Base-by-base conservation (phyloP, 1,284 basidiomycete species). In the Papiliotrema terrestris region DNA sequence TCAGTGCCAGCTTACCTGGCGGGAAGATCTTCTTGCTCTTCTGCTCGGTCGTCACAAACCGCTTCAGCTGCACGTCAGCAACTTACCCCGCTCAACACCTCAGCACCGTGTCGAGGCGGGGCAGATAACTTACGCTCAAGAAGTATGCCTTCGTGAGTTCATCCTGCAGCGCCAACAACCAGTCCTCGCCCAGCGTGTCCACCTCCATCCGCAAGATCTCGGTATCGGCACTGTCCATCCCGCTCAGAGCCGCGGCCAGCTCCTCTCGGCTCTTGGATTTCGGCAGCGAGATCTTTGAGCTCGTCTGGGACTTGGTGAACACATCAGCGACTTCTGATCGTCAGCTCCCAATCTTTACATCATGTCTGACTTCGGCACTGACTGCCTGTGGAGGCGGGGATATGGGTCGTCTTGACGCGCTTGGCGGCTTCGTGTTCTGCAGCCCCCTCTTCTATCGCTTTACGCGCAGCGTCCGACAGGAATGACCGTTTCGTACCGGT, bases 21-120 rank as follows among this genome's bases (percentile, higher is more conserved):
- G 79, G 79, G 52, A 79, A 80, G n/a, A 80, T 71, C 56, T 73
- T 78, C 49, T 69, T 71, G 43, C 54, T 71, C 39, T 52, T 56
- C 48, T 72, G 69, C 60, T 78, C 76, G 15, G 49, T 60, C 1
- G 66, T 60, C 9, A 78, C 57, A 46, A 73, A 76, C 45, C 67
- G 54, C 52, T 78, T 78, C 50, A 78, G 61, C 74, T 77, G 55
- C 14, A 45, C 5, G 9, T 17, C 17, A 42, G 11, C 25, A 22
- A 22, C 13, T 23, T 38, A 5, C 19, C 14, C 14, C 8, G 26
- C 8, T 8, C 29, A 42, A 19, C 44, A 55, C 4, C 17, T n/a
- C n/a, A n/a, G n/a, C n/a, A n/a, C n/a, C n/a, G n/a, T n/a, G n/a
- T n/a, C n/a, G n/a, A n/a, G n/a, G n/a, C n/a, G n/a, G n/a, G n/a